A percentile compares a stretch with the other conserved stretches of the same genome.
phyloP scores from a whole-genome alignment of 192 early-diverging fungal species.

The Geranomyces variabilis region DNA sequence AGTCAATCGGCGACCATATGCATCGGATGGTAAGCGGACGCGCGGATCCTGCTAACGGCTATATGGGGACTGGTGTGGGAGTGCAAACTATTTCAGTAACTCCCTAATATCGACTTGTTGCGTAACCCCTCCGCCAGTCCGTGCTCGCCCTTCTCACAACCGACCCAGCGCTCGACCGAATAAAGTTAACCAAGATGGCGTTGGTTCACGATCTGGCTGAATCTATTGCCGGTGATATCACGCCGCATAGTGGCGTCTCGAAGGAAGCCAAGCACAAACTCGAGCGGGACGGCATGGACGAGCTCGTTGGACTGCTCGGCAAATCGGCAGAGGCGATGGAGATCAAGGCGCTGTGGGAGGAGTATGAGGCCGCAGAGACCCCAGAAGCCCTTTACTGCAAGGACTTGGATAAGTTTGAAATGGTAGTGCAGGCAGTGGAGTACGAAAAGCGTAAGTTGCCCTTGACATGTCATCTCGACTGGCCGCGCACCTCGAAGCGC shows the following conservation, averaged over 20 bases:
- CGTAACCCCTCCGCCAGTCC: constrained; percentile 24
- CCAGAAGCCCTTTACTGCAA: constrained; percentile 82
- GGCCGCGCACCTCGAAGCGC: too few relatives aligned
- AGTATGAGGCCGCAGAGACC: constrained; percentile 79
- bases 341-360: constrained; percentile 77
- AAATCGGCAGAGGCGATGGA: constrained; percentile 64
- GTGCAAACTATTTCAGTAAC: too few relatives aligned
- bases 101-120: too few relatives aligned
- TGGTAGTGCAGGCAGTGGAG: constrained; percentile 90
- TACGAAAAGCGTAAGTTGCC: constrained; percentile 79
- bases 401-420: constrained; percentile 96
- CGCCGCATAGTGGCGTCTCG: constrained; percentile 76
- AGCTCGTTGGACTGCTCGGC: constrained; percentile 63
- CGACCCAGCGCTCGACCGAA: constrained; percentile 53
- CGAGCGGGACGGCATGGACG: constrained; percentile 71
- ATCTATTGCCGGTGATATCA: constrained; percentile 85
- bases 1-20: constrained; percentile 96
- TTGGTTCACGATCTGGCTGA: constrained; percentile 94
- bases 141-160: constrained; percentile 85
- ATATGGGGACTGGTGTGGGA: neutral
- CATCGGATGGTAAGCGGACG: constrained; percentile 72
- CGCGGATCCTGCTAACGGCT: too few relatives aligned
- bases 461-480: neutral
- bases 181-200: constrained; percentile 70
- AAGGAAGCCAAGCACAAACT: constrained; percentile 75